A percentile compares a stretch with the other conserved stretches of the same genome.
Conservation (phyloP, 305 asterid species). For the Andrographis paniculata region DNA sequence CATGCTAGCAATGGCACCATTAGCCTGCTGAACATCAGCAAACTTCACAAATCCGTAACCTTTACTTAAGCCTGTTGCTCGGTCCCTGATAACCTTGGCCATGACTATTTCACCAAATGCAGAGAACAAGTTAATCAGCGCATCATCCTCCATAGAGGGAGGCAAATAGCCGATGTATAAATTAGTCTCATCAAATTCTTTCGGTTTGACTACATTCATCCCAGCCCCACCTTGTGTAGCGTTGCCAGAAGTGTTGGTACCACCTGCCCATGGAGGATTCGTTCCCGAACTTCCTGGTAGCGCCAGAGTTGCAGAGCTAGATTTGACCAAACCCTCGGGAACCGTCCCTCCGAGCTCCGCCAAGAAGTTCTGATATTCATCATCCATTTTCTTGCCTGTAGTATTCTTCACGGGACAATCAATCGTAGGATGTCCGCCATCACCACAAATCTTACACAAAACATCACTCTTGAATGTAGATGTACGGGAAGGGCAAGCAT, state of each 20-base stretch:
- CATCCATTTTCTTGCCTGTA: constrained; percentile 97
- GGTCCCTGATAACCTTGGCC: constrained; percentile 96
- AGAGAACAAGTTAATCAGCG: constrained; percentile 68
- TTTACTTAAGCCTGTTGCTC: constrained; percentile 62
- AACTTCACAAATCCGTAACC: constrained; percentile 97
- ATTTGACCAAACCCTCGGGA: constrained; percentile 59
- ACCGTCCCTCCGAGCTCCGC: constrained; percentile 90
- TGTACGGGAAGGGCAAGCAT: constrained; percentile 82
- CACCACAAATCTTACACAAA: constrained; percentile 89
- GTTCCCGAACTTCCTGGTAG: constrained; percentile 53
- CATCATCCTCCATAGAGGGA: constrained; percentile 83
- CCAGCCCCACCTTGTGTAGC: constrained; percentile 53
- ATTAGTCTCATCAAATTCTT: constrained; percentile 83
- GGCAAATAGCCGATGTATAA: constrained; percentile 87
- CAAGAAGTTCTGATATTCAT: constrained; percentile 84
- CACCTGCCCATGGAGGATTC: constrained; percentile 83
- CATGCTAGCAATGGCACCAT: constrained; percentile 83
- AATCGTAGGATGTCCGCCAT: constrained; percentile 95
- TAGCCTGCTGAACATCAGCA: constrained; percentile 80
- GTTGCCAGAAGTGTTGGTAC: constrained; percentile 30
- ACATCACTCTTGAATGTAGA: constrained; percentile 93
- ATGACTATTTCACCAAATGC: constrained; percentile 88
- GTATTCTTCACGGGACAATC: constrained; percentile 94
- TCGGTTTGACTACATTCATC: constrained; percentile 47
- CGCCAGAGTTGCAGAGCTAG: constrained; percentile 49